Base-by-base conservation (phyloP, 169 alveolate species). In the Cryptosporidium ryanae region DNA sequence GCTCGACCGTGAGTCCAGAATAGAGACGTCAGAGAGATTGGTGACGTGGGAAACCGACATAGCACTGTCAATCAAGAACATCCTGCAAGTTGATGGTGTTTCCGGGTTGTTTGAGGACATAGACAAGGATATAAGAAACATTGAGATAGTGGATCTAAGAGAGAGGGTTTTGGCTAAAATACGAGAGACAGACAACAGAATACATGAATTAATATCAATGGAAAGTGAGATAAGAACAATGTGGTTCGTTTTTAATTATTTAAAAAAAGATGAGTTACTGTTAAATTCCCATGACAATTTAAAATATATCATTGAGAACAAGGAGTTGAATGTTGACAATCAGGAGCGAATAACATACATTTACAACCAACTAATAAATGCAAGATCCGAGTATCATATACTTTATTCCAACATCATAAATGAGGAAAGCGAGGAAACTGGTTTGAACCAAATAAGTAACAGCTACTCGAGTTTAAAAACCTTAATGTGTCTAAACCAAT, bases 181-280 rank as follows among this genome's bases (percentile, higher is more conserved):
- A 13, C 17, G 23, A 18, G 68, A 76, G 31, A 17, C 23, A 17
- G 27, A 76, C 34, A 34, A 38, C 25, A 31, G 5, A 25, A 6
- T 44, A 21, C n/a, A 29, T 59, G 49, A 76, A 34, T 61, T 59
- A 34, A 27, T n/a, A 43, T 65, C 29, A 68, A 68, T 68, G 29
- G 55, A 38, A 8, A 50, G 34, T 5, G 59, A 68, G 27, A 68
- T 52, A 2, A 32, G 52, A 18, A 50, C 83, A 29, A 27, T 55
- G 17, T 68, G 83, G 83, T 23, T 48, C 31, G 59, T 29, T 7
- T 32, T 68, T 50, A 68, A 55, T 13, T 68, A 68, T 54, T 55
- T 68, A 7, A 50, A 49, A 32, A 55, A 54, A 49, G 66, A 68
- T 27, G 83, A 68, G 8, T 18, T 68, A 5, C 66, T 68, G 21